These are phyloP conservation scores for Polytrichum formosum DNA, from an alignment of 225 moss, liverwort and hornwort species.

Conservation along the genomic window DNA sequence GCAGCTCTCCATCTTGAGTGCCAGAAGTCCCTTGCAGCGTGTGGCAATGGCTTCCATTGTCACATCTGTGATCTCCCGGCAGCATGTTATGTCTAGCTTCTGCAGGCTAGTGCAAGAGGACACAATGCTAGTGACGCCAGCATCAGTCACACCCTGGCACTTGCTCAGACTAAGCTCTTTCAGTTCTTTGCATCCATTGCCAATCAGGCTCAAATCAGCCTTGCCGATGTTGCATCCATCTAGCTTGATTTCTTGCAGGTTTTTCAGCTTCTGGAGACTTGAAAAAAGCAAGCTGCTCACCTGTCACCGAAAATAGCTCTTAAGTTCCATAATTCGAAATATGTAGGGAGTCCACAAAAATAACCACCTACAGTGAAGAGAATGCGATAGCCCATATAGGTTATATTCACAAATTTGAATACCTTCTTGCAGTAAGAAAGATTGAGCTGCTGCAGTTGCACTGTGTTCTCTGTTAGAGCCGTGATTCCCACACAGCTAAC, in stretches of 20 bases:
- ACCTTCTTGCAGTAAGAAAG: slow-evolving; percentile 57
- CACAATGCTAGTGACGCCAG: slow-evolving; percentile 53
- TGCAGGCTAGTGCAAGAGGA: slow-evolving; percentile 57
- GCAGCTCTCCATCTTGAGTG: slow-evolving; percentile 81
- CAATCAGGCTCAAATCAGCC: slow-evolving; percentile 61
- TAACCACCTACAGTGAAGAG: too few relatives aligned
- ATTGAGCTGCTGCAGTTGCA: slow-evolving; percentile 45
- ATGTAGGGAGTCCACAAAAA: too few relatives aligned
- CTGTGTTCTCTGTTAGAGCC: slow-evolving; percentile 34
- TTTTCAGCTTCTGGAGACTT: slow-evolving; percentile 59
- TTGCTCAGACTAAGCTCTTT: slow-evolving; percentile 80
- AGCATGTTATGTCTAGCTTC: slow-evolving; percentile 81
- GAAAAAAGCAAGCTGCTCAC: slow-evolving; percentile 46
- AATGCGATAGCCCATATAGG: too few relatives aligned
- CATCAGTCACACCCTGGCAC: slow-evolving; percentile 72
- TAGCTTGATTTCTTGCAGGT: slow-evolving; percentile 60
- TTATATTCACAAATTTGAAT: background rate
- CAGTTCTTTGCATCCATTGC: slow-evolving; percentile 70
- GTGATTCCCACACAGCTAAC: slow-evolving; percentile 43
- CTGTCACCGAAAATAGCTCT: slow-evolving; percentile 30
- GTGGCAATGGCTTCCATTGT: slow-evolving; percentile 52
- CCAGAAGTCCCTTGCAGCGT: slow-evolving; percentile 54
- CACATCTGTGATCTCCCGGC: slow-evolving; percentile 69
- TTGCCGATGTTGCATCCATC: slow-evolving; percentile 68
- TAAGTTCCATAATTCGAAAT: background rate